Evolutionary conservation across 306 rosid genomes (phyloP).

Genomic region (Erythrophleum fordii): DNA sequence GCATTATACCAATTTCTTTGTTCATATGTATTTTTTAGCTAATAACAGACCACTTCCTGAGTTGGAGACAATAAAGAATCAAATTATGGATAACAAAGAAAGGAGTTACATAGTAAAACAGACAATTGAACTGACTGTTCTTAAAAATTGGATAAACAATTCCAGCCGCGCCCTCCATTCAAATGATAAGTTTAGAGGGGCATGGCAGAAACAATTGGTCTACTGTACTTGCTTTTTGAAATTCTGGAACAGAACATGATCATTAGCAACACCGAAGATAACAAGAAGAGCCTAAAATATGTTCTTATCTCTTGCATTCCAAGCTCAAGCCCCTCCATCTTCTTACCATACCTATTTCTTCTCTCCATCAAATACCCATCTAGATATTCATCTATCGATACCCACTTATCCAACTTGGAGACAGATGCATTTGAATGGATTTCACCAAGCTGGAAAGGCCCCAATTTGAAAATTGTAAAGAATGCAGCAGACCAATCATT

Average conservation of each 20-base stretch:
- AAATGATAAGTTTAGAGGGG: conserved; percentile 52
- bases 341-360: conserved; percentile 92
- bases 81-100: conserved; percentile 14
- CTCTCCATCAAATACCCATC: conserved; percentile 95
- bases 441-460: conserved; percentile 59
- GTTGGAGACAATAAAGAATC: conserved; percentile 45
- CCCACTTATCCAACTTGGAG: conserved; percentile 64
- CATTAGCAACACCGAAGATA: conserved; percentile 82
- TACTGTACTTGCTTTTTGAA: conserved; percentile 76
- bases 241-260: conserved; percentile 99
- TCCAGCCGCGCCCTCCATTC: conserved; percentile 29
- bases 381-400: conserved; percentile 91
- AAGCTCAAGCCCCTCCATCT: conserved; percentile 91
- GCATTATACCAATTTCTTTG: neutral
- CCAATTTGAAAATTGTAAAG: conserved; percentile 83
- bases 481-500: conserved; percentile 90
- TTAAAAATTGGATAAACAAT: conserved; percentile 52
- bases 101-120: conserved; percentile 33
- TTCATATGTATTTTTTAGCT: neutral
- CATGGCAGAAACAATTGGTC: conserved; percentile 78
- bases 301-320: conserved; percentile 99
- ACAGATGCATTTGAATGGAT: conserved; percentile 46
- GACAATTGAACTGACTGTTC: conserved; percentile 28
- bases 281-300: conserved; percentile 91
- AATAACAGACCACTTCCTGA: neutral